Conservation (phyloP, 2,329 filamentous ascomycete species). For the Nakataea oryzae region DNA sequence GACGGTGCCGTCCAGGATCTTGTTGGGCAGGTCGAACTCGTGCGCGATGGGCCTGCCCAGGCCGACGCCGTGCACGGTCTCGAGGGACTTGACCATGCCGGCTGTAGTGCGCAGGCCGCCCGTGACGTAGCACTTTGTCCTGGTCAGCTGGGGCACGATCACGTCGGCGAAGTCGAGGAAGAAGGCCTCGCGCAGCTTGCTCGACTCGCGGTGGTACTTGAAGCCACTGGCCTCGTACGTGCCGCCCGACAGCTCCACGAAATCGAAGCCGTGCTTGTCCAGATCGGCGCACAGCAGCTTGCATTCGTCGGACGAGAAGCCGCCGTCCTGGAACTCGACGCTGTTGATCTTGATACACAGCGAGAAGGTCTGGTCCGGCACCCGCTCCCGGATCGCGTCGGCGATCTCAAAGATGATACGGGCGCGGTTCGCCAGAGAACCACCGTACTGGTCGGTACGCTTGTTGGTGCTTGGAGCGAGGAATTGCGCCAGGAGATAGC, state of each 20-base stretch:
- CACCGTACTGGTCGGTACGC: conserved; percentile 40
- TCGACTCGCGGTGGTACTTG: conserved; percentile 39
- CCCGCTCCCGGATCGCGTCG: conserved; percentile 19
- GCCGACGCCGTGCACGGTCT: conserved; percentile 49
- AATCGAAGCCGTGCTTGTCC: conserved; percentile 38
- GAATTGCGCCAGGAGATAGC: conserved; percentile 44
- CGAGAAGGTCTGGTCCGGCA: conserved; percentile 21
- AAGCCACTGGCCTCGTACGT: conserved; percentile 47
- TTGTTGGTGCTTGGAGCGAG: conserved; percentile 35
- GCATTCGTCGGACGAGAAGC: conserved; percentile 39
- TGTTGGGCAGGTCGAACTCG: conserved; percentile 20
- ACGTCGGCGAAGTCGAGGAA: conserved; percentile 49
- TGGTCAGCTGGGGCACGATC: conserved; percentile 29
- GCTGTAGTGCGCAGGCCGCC: conserved; percentile 43
- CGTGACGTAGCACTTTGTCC: conserved; percentile 48
- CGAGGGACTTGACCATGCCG: conserved; percentile 48
- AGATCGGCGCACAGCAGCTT: conserved; percentile 33
- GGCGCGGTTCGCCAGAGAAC: conserved; percentile 29
- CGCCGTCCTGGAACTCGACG: conserved; percentile 43
- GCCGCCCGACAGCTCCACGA: conserved; percentile 50
- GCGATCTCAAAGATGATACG: conserved; percentile 34
- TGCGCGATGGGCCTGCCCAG: conserved; percentile 29
- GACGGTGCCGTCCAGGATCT: conserved; percentile 16
- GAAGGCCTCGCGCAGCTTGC: conserved; percentile 45
- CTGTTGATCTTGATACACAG: conserved; percentile 47